A percentile compares a stretch with the other conserved stretches of the same genome.
Evolutionary conservation across 202 grass and related monocot species (phyloP).

Genomic region (Sporobolus alterniflorus): DNA sequence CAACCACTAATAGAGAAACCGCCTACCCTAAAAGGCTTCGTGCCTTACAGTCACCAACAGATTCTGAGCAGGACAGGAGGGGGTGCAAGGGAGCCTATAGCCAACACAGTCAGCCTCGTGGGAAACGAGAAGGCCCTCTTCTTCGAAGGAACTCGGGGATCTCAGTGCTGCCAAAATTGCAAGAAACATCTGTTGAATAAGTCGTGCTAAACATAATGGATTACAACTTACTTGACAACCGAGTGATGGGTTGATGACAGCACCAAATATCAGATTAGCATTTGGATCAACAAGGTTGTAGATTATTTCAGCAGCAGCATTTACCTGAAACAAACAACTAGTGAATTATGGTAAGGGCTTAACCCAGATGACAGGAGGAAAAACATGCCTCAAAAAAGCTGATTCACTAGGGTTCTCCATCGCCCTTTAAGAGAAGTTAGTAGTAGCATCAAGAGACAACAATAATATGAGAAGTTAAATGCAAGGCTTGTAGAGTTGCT

Average conservation of each 20-base stretch:
- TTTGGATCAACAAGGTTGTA: constrained; percentile 98
- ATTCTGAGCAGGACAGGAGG: constrained; percentile 21
- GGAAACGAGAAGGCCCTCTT: constrained; percentile 71
- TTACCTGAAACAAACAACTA: constrained; percentile 70
- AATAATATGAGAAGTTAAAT: background rate
- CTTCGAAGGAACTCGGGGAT: constrained; percentile 86
- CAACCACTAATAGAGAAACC: background rate
- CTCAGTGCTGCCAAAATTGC: constrained; percentile 7
- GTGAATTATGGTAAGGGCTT: background rate
- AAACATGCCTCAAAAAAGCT: background rate
- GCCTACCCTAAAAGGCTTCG: constrained; percentile 15
- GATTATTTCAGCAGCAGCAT: constrained; percentile 95
- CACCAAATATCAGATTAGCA: constrained; percentile 99
- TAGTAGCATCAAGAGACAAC: constrained; percentile 17
- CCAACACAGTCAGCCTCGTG: constrained; percentile 56
- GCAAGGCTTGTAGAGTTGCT: background rate
- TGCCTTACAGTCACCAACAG: constrained; percentile 41
- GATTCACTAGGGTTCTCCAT: background rate
- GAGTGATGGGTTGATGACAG: constrained; percentile 91
- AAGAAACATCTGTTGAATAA: background rate
- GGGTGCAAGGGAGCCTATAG: constrained; percentile 16
- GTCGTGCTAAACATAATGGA: background rate
- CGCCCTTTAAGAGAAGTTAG: constrained; percentile 6
- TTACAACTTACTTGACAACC: constrained; percentile 79
- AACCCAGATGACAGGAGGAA: background rate